phyloP scores from a whole-genome alignment of 305 asterid species.

The Fraxinus ornus region DNA sequence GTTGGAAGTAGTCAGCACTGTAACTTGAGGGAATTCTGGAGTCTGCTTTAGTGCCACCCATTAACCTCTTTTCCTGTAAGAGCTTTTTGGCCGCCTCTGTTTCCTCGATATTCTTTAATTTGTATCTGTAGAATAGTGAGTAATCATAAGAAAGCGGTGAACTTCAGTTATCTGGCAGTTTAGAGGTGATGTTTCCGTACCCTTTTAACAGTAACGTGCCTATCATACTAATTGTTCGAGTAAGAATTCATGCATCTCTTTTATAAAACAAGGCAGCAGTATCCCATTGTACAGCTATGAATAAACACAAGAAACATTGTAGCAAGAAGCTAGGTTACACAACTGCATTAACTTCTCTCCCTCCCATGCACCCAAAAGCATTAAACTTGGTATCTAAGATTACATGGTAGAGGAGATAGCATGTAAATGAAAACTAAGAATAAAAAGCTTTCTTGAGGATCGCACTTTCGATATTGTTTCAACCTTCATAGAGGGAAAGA shows the following conservation, averaged over 20 bases:
- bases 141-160: conserved; percentile 18
- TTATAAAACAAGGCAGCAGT: not conserved
- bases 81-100: conserved; percentile 98
- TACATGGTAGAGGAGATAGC: not conserved
- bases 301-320: not conserved
- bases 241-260: conserved; percentile 4
- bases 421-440: not conserved
- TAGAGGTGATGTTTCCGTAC: not conserved
- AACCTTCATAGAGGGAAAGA: conserved; percentile 2
- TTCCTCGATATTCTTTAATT: conserved; percentile 89
- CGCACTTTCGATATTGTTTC: not conserved
- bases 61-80: conserved; percentile 88
- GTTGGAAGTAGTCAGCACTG: conserved; percentile 86
- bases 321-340: not conserved
- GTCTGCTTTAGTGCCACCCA: conserved; percentile 66
- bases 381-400: not conserved
- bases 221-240: not conserved
- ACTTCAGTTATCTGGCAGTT: conserved; percentile 13
- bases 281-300: conserved; percentile 1
- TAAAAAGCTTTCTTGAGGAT: not conserved
- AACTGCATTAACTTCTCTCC: not conserved
- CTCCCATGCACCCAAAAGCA: not conserved
- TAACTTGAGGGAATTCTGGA: conserved; percentile 81
- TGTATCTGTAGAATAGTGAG: conserved; percentile 54
- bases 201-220: not conserved